Evolutionary conservation across 805 yeast species (phyloP), one percentile per base, ranked within the genome.

Genomic region (Schwanniomyces polymorphus): DNA sequence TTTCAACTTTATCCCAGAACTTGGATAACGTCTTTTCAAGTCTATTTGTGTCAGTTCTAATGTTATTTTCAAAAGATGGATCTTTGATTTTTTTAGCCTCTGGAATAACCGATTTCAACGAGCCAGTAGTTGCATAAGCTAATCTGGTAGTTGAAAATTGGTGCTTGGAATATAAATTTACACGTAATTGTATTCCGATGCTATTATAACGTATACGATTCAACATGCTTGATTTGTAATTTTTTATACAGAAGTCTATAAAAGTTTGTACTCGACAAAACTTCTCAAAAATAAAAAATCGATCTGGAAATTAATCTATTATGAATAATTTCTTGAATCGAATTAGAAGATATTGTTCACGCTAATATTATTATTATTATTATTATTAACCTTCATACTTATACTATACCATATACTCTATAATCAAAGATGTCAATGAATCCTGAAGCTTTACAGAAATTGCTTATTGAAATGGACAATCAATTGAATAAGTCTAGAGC

Each of bases 1-100:
- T 65, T 26, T 70, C 73, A 4, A 88, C 94, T 41, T 82, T 79
- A 46, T 87, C 88, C 97, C 97, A 91, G 64, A 91, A 90, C 63
- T 81, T 84, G 41, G 80, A 72, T 45, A 85, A 67, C 0, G 94
- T 85, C 60, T 83, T 85, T 35, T 86, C 79, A 37, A 86, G 67
- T 56, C 87, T 74, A 61, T 86, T 88, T 3, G 94, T 80, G 53
- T 86, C 90, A 0, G 88, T 69, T 43, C 63, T 60, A 21, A 69
- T 53, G 53, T 82, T 85, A 47, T 75, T 70, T 56, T 85, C 89
- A 2, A 77, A 53, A 0, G 82, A 67, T 25, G 51, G 53, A 43
- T 63, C 69, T 26, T 35, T 38, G 10, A 65, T 68, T 34, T 64
- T 54, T 21, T 41, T 37, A 9, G 51, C 31, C 11, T 46, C 47